Base-by-base conservation (phyloP, 2,329 filamentous ascomycete species). In the Hypoxylon sp. region DNA sequence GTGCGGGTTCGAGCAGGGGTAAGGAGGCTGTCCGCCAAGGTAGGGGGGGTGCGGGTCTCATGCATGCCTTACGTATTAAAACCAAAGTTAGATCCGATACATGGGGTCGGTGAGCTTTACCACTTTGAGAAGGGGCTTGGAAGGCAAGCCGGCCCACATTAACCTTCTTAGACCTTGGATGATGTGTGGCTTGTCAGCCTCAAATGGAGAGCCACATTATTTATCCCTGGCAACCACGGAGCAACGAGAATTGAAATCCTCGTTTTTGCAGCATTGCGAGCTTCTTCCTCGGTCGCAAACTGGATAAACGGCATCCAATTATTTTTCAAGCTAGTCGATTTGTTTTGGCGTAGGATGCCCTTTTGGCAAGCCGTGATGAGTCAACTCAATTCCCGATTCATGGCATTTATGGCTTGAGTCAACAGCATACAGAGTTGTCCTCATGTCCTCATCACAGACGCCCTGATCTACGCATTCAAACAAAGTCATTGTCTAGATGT, bases 171-270 rank as follows among this genome's bases (percentile, higher is more conserved):
- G 35, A 40, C 13, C 33, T 44, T 56, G 37, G 35, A n/a, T 17
- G 11, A 27, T 17, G 11, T 69, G 66, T 69, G 66, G 66, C 66
- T 63, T 50, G 31, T 63, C 55, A 69, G 63, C 64, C 67, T 66
- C 58, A 58, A 44, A 44, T 40, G 6, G 14, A 33, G 55, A 51
- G 37, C 58, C 55, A 66, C 53, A 57, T 57, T 56, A 49, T 53
- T 50, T 50, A 55, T 58, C 56, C 68, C 62, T 71, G 46, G 69
- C 66, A 71, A 73, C 71, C 42, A 60, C 66, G 53, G 69, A 62
- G 71, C 71, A 73, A 73, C 71, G 30, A 62, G 35, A 53, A 64
- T 55, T 37, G n/a, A 51, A 61, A 59, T 31, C 40, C 35, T 7
- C 22, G 11, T 48, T 48, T 48, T 30, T 35, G 25, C 20, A 48